phyloP scores from a whole-genome alignment of 2,329 filamentous ascomycete species.

The Malbranchea cinnamomea region DNA sequence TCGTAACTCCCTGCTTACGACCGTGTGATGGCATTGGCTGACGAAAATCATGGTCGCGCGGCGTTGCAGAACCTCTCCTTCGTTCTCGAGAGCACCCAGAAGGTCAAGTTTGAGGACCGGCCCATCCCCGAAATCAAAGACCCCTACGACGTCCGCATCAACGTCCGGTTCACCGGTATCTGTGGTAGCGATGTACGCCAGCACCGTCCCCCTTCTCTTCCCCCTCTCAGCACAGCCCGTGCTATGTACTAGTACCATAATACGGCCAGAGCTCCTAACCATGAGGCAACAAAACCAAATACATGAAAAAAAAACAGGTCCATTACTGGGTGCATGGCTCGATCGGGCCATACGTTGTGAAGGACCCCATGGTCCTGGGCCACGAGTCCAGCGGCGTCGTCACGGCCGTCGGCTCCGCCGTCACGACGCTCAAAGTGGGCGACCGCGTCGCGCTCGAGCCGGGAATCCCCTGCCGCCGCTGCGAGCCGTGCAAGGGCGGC shows the following conservation, averaged over 20 bases:
- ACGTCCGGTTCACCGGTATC: slow-evolving; percentile 74
- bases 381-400: slow-evolving; percentile 61
- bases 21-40: too few species aligned
- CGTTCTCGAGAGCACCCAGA: slow-evolving; percentile 60
- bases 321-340: slow-evolving; percentile 34
- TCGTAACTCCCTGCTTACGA: too few species aligned
- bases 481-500: slow-evolving; percentile 49
- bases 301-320: slow-evolving; percentile 16
- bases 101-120: slow-evolving; percentile 60
- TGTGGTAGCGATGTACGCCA: slow-evolving; percentile 63
- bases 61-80: slow-evolving; percentile 71
- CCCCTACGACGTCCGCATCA: slow-evolving; percentile 63
- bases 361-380: slow-evolving; percentile 40
- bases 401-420: slow-evolving; percentile 51
- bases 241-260: too few species aligned
- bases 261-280: too few species aligned
- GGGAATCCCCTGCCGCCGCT: slow-evolving; percentile 49
- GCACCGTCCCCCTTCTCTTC: not conserved
- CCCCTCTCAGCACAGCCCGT: not conserved
- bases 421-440: slow-evolving; percentile 46
- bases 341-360: slow-evolving; percentile 30
- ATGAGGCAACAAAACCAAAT: too few species aligned
- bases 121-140: slow-evolving; percentile 53
- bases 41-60: too few species aligned
- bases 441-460: slow-evolving; percentile 55